Evolutionary conservation across 441 rosid species (phyloP).

Genomic region (Biscutella laevigata): DNA sequence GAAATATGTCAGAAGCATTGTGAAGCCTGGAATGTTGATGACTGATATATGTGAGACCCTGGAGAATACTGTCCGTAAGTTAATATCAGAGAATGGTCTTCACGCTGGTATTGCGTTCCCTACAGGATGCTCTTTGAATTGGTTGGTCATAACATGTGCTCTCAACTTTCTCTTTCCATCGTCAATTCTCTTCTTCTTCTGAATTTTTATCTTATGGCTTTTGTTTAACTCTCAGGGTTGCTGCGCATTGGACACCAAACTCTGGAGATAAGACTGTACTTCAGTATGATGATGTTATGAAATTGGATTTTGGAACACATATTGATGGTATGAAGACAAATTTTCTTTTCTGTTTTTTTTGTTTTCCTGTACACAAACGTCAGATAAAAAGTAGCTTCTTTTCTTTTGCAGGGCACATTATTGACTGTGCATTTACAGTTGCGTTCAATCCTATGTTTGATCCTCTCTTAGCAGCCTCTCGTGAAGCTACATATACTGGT

Average conservation of each 20-base stretch:
- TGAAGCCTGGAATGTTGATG: slow-evolving; percentile 91
- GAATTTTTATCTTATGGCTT: slow-evolving; percentile 12
- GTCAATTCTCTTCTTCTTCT: background rate
- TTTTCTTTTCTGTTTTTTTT: background rate
- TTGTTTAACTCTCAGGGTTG: slow-evolving; percentile 56
- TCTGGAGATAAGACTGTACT: slow-evolving; percentile 93
- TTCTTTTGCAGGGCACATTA: slow-evolving; percentile 57
- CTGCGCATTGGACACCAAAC: slow-evolving; percentile 99
- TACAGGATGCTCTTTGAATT: slow-evolving; percentile 93
- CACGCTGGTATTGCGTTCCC: slow-evolving; percentile 99
- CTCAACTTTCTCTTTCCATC: background rate
- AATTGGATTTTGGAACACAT: slow-evolving; percentile 95
- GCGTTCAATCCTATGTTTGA: slow-evolving; percentile 92
- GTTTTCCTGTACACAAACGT: background rate
- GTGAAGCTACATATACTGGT: slow-evolving; percentile 92
- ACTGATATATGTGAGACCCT: slow-evolving; percentile 88
- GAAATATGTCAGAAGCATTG: slow-evolving; percentile 65
- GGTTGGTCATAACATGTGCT: slow-evolving; percentile 35
- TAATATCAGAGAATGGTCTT: slow-evolving; percentile 81
- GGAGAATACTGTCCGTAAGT: slow-evolving; percentile 81
- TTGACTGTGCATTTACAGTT: slow-evolving; percentile 92
- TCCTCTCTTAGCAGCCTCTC: slow-evolving; percentile 89
- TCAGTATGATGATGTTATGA: slow-evolving; percentile 94
- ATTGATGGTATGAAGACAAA: slow-evolving; percentile 53
- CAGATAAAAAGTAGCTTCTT: slow-evolving; percentile 12